Percentiles rank a stretch among this genome's conserved stretches.
phyloP scores from a whole-genome alignment of 2,329 filamentous ascomycete species.

The Dactylellina parvicollis region DNA sequence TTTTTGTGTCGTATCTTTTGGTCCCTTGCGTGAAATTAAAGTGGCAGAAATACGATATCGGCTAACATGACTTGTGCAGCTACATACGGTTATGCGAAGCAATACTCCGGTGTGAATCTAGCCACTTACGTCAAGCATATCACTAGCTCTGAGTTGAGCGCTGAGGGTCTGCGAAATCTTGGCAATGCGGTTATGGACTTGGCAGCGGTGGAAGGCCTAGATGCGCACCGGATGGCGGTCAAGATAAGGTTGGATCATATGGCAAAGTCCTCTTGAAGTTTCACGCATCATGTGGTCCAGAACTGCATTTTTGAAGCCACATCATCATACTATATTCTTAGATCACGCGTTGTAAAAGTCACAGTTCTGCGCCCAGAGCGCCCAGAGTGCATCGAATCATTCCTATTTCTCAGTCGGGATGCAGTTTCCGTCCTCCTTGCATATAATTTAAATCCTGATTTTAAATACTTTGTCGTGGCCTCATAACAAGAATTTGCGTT shows the following conservation, averaged over 20 bases:
- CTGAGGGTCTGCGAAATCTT: constrained; percentile 84
- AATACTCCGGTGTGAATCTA: constrained; percentile 97
- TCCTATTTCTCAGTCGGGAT: background rate
- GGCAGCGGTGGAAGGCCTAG: constrained; percentile 90
- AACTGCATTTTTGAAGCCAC: background rate
- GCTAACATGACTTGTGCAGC: constrained; percentile 66
- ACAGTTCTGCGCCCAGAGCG: background rate
- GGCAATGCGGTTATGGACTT: constrained; percentile 92
- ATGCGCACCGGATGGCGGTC: constrained; percentile 85
- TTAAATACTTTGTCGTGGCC: background rate
- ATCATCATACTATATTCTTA: constrained; percentile 24
- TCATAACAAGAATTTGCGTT: constrained; percentile 30
- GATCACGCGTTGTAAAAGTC: background rate
- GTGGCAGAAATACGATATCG: constrained; percentile 30
- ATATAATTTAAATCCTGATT: background rate
- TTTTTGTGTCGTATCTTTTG: background rate
- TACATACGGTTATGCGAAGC: constrained; percentile 97
- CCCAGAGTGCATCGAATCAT: background rate
- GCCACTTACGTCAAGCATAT: constrained; percentile 98
- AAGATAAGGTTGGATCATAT: constrained; percentile 69
- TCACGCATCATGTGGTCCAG: background rate
- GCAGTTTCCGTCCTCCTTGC: constrained; percentile 7
- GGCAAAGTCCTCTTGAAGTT: constrained; percentile 43
- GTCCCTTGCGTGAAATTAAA: background rate
- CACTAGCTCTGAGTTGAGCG: constrained; percentile 88